These are phyloP conservation scores for Mediolabrus comicus DNA, from an alignment of 108 stramenopile genomes.

Conservation along the genomic window DNA sequence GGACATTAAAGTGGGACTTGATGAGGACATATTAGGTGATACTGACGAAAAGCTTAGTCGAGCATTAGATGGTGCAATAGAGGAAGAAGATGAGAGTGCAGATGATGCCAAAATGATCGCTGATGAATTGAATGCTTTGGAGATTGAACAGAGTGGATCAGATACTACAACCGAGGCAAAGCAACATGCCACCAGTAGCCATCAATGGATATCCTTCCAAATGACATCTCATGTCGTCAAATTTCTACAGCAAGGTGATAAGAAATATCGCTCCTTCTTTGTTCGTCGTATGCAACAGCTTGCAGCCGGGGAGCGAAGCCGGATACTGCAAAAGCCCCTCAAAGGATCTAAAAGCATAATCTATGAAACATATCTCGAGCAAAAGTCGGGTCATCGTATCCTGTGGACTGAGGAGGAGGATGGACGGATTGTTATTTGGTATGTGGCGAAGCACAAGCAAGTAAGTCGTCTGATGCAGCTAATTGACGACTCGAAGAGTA, in stretches of 20 bases:
- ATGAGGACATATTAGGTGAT: slow-evolving; percentile 6
- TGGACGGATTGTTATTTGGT: slow-evolving; percentile 31
- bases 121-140: background rate
- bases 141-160: background rate
- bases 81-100: background rate
- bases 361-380: slow-evolving; percentile 58
- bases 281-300: slow-evolving; percentile 43
- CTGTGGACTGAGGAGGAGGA: slow-evolving; percentile 47
- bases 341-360: slow-evolving; percentile 44
- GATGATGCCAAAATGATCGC: background rate
- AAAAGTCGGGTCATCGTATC: slow-evolving; percentile 53
- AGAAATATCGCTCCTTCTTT: slow-evolving; percentile 46
- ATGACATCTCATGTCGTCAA: slow-evolving; percentile 42
- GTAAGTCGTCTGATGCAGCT: slow-evolving; percentile 51
- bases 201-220: slow-evolving; percentile 3
- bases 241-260: slow-evolving; percentile 42
- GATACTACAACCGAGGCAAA: background rate
- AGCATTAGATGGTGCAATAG: background rate
- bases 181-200: background rate
- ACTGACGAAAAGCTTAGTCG: background rate
- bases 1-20: slow-evolving; percentile 3
- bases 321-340: slow-evolving; percentile 47
- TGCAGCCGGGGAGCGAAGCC: slow-evolving; percentile 43
- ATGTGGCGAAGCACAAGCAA: slow-evolving; percentile 48
- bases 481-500: slow-evolving; percentile 52